A percentile compares a stretch with the other conserved stretches of the same genome.
Conservation (phyloP, 192 early-diverging fungal genomes). For the Entophlyctis helioformis region DNA sequence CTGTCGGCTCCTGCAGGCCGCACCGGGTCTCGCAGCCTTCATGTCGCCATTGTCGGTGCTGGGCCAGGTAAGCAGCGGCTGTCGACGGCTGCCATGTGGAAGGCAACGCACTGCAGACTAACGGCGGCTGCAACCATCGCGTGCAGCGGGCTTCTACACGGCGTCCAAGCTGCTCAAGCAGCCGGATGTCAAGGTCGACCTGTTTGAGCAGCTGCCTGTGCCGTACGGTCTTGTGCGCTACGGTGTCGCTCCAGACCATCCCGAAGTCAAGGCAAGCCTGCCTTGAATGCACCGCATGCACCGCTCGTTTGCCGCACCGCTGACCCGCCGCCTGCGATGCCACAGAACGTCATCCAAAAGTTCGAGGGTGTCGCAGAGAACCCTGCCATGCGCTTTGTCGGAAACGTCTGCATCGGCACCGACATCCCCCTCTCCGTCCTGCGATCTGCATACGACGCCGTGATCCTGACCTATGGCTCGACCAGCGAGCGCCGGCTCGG, state of each 20-base stretch:
- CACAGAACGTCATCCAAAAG: conserved; percentile 71
- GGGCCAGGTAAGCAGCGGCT: too few species aligned
- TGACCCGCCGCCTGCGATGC: not conserved
- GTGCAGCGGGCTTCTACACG: conserved; percentile 88
- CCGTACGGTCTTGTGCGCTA: conserved; percentile 87
- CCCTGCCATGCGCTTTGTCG: conserved; percentile 62
- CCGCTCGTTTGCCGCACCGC: not conserved
- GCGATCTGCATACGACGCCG: conserved; percentile 51
- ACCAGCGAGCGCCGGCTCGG: conserved; percentile 56
- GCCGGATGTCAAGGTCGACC: conserved; percentile 50
- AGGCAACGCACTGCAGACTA: too few species aligned
- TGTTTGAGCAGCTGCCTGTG: conserved; percentile 73
- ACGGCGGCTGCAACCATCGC: too few species aligned
- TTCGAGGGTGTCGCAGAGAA: conserved; percentile 64
- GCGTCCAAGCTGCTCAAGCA: conserved; percentile 65
- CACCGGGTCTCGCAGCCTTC: too few species aligned
- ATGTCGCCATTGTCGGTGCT: too few species aligned
- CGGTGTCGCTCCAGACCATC: conserved; percentile 95
- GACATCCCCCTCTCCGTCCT: conserved; percentile 40
- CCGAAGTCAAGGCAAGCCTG: conserved; percentile 72
- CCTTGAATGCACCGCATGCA: not conserved
- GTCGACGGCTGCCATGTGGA: too few species aligned
- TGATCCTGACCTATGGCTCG: conserved; percentile 81
- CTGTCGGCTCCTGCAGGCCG: too few species aligned
- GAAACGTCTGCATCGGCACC: conserved; percentile 62